Evolutionary conservation across 495 filamentous ascomycete species (phyloP).

Genomic region (Daldinia childiae): DNA sequence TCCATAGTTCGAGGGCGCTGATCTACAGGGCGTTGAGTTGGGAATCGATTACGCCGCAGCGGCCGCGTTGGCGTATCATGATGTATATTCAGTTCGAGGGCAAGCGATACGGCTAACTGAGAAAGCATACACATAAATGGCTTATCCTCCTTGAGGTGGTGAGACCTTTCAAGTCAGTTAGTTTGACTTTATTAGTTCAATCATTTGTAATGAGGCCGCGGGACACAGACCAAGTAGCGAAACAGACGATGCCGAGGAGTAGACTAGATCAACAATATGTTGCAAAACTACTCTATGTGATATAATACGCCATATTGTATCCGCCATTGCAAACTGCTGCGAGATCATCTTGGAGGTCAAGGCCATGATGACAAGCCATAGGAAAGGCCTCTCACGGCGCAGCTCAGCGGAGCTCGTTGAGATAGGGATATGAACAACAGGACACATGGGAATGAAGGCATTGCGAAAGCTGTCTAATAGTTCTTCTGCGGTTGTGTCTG

Average conservation of each 20-base stretch:
- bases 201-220: not conserved
- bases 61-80: conserved; percentile 14
- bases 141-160: conserved; percentile 38
- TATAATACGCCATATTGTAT: conserved; percentile 35
- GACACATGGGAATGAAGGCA: conserved; percentile 37
- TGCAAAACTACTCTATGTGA: conserved; percentile 34
- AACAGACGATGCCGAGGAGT: conserved; percentile 35
- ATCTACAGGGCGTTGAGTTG: conserved; percentile 3
- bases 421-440: conserved; percentile 36
- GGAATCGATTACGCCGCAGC: conserved; percentile 22
- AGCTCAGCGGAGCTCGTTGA: conserved; percentile 40
- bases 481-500: conserved; percentile 27
- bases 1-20: conserved; percentile 33
- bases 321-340: conserved; percentile 29
- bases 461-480: conserved; percentile 38
- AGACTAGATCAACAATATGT: conserved; percentile 30
- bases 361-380: conserved; percentile 44
- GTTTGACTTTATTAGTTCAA: not conserved
- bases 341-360: conserved; percentile 27
- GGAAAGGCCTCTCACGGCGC: conserved; percentile 38
- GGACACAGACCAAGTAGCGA: conserved; percentile 32
- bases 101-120: conserved; percentile 33
- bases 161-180: conserved; percentile 29
- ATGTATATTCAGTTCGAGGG: conserved; percentile 36
- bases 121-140: conserved; percentile 39